These are phyloP conservation scores for Pythium monospermum DNA, from an alignment of 352 stramenopile species.

Conservation along the genomic window DNA sequence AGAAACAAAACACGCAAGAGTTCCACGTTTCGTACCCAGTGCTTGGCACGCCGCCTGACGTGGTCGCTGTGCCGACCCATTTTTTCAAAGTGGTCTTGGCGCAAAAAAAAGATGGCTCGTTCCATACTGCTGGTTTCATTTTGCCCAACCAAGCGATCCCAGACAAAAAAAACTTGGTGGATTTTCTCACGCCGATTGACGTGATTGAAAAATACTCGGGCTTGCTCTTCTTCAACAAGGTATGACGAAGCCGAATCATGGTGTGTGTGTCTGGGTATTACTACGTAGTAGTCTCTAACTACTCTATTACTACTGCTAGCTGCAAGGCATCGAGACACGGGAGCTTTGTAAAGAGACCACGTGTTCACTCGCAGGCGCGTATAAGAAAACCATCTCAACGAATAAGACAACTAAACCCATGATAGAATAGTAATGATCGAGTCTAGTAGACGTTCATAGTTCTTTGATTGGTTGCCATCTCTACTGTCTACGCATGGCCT, in stretches of 20 bases:
- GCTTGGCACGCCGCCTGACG: constrained; percentile 81
- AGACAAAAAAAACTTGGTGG: constrained; percentile 62
- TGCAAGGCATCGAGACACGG: constrained; percentile 37
- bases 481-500: constrained; percentile 14
- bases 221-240: constrained; percentile 92
- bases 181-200: constrained; percentile 88
- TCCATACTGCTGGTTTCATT: constrained; percentile 91
- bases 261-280: neutral
- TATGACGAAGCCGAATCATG: too few relatives aligned
- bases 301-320: constrained; percentile 19
- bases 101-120: constrained; percentile 35
- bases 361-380: constrained; percentile 48
- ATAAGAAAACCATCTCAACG: constrained; percentile 28
- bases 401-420: constrained; percentile 4
- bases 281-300: neutral
- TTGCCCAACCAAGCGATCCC: constrained; percentile 88
- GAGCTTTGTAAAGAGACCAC: constrained; percentile 68
- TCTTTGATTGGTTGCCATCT: neutral
- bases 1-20: constrained; percentile 49
- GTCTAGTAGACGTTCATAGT: constrained; percentile 2
- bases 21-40: constrained; percentile 71
- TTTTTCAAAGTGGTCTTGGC: constrained; percentile 96
- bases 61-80: constrained; percentile 92
- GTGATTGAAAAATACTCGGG: constrained; percentile 92
- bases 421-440: neutral